Percentiles rank a stretch among this genome's conserved stretches.
phyloP scores from a whole-genome alignment of 192 early-diverging fungal species.

The Linnemannia schmuckeri region DNA sequence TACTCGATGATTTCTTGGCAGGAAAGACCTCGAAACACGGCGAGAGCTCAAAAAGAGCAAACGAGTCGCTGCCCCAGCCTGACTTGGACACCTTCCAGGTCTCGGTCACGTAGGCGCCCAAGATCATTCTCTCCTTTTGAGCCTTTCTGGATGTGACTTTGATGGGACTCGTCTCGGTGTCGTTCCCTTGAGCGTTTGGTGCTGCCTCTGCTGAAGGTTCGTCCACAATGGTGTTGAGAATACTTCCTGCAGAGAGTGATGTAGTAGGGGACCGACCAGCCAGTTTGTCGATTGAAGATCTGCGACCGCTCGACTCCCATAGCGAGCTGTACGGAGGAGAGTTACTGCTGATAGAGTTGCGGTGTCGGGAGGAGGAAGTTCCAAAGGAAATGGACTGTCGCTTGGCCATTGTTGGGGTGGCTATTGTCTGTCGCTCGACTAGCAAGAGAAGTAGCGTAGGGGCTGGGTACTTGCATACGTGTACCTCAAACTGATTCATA shows the following conservation, averaged over 20 bases:
- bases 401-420: conserved; percentile 16
- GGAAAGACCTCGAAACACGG: conserved; percentile 62
- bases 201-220: neutral
- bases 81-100: conserved; percentile 65
- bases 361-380: conserved; percentile 11
- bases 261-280: conserved; percentile 13
- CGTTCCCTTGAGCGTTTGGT: neutral
- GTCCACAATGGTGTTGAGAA: conserved; percentile 32
- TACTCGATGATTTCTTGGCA: conserved; percentile 26
- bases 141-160: neutral
- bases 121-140: conserved; percentile 41
- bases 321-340: conserved; percentile 28
- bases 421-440: conserved; percentile 34
- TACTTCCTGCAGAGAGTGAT: conserved; percentile 11
- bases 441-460: conserved; percentile 64
- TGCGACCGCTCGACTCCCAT: conserved; percentile 10
- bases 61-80: conserved; percentile 63
- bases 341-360: conserved; percentile 16
- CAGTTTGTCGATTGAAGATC: conserved; percentile 23
- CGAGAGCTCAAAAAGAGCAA: conserved; percentile 63
- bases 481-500: conserved; percentile 67
- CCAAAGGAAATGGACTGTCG: conserved; percentile 44
- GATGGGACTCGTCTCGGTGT: neutral
- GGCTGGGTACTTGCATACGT: conserved; percentile 70
- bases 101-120: conserved; percentile 65